Conservation (phyloP, 306 rosid genomes). For the Prunus mume region DNA sequence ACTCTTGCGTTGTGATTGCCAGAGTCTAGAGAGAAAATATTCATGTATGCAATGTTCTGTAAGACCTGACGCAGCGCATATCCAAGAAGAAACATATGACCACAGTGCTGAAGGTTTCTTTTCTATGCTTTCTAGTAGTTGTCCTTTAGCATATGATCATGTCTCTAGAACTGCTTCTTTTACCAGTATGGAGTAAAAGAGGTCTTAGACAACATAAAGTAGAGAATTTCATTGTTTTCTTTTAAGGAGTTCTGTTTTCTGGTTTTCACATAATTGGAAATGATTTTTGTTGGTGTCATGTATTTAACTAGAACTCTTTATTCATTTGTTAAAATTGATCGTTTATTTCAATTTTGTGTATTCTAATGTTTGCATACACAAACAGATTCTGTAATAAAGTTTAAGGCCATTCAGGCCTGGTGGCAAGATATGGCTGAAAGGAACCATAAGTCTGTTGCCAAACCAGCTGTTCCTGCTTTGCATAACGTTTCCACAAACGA, state of each 20-base stretch:
- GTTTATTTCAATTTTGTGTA: not conserved
- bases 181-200: not conserved
- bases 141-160: conserved; percentile 1
- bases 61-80: conserved; percentile 38
- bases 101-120: conserved; percentile 52
- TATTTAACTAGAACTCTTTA: not conserved
- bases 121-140: conserved; percentile 18
- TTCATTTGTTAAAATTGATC: not conserved
- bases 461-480: conserved; percentile 37
- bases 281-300: not conserved
- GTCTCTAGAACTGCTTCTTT: not conserved
- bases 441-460: conserved; percentile 35
- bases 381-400: conserved; percentile 67
- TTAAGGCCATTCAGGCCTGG: conserved; percentile 88
- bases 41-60: conserved; percentile 38
- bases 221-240: not conserved
- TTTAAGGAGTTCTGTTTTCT: too few species aligned
- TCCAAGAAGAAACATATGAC: conserved; percentile 33
- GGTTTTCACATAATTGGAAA: not conserved
- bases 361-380: conserved; percentile 6
- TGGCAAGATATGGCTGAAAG: conserved; percentile 83
- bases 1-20: conserved; percentile 63
- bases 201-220: not conserved
- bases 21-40: conserved; percentile 43
- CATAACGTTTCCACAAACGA: conserved; percentile 22